These are phyloP conservation scores for Trichoderma erinaceum DNA, from an alignment of 495 filamentous ascomycete species.

Conservation along the genomic window DNA sequence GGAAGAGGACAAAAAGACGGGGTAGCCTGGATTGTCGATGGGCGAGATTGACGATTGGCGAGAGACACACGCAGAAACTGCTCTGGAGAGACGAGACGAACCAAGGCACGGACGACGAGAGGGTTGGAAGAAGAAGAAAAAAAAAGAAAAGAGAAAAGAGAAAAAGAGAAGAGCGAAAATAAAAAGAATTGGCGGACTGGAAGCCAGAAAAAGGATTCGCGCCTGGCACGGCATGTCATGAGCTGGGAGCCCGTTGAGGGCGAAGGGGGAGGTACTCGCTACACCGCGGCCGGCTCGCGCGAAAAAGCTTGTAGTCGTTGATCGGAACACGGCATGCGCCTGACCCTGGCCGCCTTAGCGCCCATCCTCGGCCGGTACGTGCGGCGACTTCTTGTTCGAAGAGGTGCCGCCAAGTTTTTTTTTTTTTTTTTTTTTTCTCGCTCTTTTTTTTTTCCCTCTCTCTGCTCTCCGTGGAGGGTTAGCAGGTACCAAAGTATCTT, in stretches of 20 bases:
- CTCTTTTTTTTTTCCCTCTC: background rate
- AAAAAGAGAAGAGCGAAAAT: background rate
- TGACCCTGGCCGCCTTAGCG: background rate
- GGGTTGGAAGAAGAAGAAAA: background rate
- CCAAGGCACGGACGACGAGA: constrained; percentile 2
- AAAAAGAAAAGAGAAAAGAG: background rate
- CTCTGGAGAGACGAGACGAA: constrained; percentile 10
- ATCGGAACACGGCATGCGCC: constrained; percentile 12
- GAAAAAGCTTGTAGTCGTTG: background rate
- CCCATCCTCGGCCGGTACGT: constrained; percentile 6
- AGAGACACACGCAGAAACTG: background rate
- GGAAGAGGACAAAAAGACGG: constrained; percentile 4
- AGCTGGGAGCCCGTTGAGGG: background rate
- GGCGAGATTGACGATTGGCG: constrained; percentile 6
- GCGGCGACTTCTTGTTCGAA: background rate
- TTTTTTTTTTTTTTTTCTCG: background rate
- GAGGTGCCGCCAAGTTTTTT: background rate
- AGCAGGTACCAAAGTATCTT: too few species aligned
- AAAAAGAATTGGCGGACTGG: background rate
- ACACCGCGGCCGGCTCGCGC: constrained; percentile 5
- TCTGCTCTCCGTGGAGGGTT: background rate
- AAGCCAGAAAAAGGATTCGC: background rate
- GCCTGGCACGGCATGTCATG: constrained; percentile 2
- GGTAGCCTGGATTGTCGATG: background rate
- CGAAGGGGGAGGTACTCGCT: background rate